Conservation (phyloP, 257 asterid species). For the Fraxinus quadrangulata region DNA sequence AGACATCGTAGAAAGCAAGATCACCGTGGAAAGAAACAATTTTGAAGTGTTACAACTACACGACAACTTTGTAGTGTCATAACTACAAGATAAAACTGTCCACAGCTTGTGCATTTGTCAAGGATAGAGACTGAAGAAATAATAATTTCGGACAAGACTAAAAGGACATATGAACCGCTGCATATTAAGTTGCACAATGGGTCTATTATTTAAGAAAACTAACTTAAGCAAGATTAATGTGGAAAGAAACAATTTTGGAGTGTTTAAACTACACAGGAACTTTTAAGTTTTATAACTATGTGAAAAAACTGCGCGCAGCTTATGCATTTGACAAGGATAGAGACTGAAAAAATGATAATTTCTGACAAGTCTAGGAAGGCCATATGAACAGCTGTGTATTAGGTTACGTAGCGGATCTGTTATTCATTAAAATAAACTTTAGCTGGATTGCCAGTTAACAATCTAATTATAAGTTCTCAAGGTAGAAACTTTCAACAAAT, state of each 20-base stretch:
- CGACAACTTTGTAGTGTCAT: background rate
- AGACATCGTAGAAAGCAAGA: background rate
- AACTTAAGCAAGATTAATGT: background rate
- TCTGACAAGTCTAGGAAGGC: background rate
- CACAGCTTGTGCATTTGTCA: background rate
- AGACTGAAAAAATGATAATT: background rate
- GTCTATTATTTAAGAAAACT: background rate
- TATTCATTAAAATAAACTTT: background rate
- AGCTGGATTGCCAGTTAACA: constrained; percentile 1
- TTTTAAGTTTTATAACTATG: background rate
- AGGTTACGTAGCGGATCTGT: background rate
- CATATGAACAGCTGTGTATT: background rate
- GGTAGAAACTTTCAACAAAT: constrained; percentile 6
- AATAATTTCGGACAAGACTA: background rate
- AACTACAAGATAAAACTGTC: background rate
- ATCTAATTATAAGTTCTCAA: background rate
- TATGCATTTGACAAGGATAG: background rate
- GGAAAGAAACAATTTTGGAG: background rate
- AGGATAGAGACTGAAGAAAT: background rate
- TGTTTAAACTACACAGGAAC: background rate
- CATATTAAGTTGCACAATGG: background rate
- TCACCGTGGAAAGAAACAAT: background rate
- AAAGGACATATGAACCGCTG: background rate
- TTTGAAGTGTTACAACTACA: constrained; percentile 2
- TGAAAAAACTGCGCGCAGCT: background rate